Conservation (phyloP, 306 rosid species). For the Prunus mongolica region DNA sequence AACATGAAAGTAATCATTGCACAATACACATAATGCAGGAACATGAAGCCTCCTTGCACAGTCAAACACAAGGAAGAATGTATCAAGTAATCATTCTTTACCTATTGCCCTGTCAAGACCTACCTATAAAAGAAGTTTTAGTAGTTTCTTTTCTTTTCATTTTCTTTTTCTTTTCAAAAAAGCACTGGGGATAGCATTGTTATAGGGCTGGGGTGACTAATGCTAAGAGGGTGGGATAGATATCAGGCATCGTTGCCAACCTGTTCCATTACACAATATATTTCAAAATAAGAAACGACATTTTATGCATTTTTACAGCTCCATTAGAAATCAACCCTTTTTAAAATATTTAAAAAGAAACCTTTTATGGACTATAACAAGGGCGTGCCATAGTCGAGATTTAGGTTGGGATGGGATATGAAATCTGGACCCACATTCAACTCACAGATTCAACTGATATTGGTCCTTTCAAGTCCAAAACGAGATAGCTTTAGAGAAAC, state of each 20-base stretch:
- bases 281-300: neutral
- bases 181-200: neutral
- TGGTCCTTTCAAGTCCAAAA: neutral
- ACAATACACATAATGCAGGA: neutral
- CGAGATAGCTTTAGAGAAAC: no score
- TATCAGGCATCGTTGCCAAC: neutral
- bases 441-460: neutral
- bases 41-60: conserved; percentile 2
- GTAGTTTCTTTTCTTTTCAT: neutral
- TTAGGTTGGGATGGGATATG: neutral
- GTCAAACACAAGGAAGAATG: conserved; percentile 5
- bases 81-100: neutral
- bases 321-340: neutral
- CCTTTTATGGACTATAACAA: neutral
- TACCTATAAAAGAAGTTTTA: neutral
- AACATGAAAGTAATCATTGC: no score
- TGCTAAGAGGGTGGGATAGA: neutral
- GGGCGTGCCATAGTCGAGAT: neutral
- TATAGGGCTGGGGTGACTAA: neutral
- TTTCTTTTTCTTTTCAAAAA: no score
- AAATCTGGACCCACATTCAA: neutral
- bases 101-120: neutral
- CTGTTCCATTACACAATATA: neutral
- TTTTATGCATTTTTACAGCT: neutral
- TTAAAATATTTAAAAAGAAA: neutral